These are phyloP conservation scores for Circinella minor DNA, from an alignment of 371 early-diverging fungal genomes.

Conservation along the genomic window DNA sequence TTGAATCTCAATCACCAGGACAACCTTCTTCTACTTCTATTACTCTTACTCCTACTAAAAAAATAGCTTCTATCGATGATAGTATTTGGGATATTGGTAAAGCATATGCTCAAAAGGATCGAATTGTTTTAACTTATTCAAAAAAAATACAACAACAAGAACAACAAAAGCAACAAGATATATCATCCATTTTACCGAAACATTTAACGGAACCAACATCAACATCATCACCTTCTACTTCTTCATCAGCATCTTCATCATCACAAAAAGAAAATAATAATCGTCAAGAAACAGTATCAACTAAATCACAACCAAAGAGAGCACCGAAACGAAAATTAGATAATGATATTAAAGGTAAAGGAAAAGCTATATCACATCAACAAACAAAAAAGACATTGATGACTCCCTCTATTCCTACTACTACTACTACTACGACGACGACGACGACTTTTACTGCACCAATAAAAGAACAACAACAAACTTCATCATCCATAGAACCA, in stretches of 20 bases:
- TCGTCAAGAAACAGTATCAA: background rate
- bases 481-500: too few species aligned
- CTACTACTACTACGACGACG: background rate
- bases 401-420: background rate
- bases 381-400: background rate
- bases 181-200: slow-evolving; percentile 7
- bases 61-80: slow-evolving; percentile 16
- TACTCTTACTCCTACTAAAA: background rate
- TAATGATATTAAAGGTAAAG: background rate
- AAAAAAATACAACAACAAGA: slow-evolving; percentile 4
- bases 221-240: background rate
- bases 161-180: background rate
- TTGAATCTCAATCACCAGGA: too few species aligned
- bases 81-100: slow-evolving; percentile 32
- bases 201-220: background rate
- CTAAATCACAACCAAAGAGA: background rate
- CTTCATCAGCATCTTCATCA: background rate
- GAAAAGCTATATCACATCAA: background rate
- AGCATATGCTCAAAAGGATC: slow-evolving; percentile 6
- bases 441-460: too few species aligned
- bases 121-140: slow-evolving; percentile 12
- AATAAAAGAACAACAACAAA: too few species aligned
- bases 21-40: too few species aligned
- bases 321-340: background rate
- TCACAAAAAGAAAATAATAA: background rate